Evolutionary conservation across 768 basidiomycete genomes (phyloP), one percentile per base, ranked within the genome.

Genomic region (Serendipita sp.): DNA sequence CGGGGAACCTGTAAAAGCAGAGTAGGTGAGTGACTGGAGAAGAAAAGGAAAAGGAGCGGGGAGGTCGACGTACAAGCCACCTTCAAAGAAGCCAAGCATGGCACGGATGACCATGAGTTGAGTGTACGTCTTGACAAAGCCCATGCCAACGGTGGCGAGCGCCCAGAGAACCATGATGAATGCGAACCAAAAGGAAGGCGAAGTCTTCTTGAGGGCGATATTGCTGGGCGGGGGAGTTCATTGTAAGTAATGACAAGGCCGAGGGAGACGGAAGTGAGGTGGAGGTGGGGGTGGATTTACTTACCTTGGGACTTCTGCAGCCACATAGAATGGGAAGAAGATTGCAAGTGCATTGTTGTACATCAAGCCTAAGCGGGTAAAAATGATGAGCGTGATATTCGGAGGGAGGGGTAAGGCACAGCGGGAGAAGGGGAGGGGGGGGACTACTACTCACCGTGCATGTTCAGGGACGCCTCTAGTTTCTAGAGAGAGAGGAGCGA

Each of bases 281-380:
- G 7, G 38, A 2, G 38, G 13, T 7, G 24, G 24, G 24, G 24
- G 24, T 24, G 24, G 24, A 24, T 24, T 24, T 1, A 24, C 24
- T 24, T 24, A 41, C 38, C 38, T 41, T 41, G 38, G 38, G 13
- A 41, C 38, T 41, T 41, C 38, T 7, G 38, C 38, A 60, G 24
- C 56, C 8, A 60, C 56, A 60, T 60, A 60, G 56, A 60, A 60
- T 60, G 56, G 56, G 56, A 60, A 60, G 28, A 60, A 60, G 56
- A 60, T 60, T 4, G 56, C 56, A 8, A 60, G 34, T 4, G 56
- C 56, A 35, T 32, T 37, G 35, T 60, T 60, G 56, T 60, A 60
- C 16, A 28, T 35, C 16, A 60, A n/a, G 48, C 18, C 56, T 35
- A n/a, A 8, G 48, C n/a, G n/a, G 48, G 18, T 7, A 8, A n/a